These are phyloP conservation scores for Orbilia brochopaga DNA, from an alignment of 2,329 filamentous ascomycete genomes.

Conservation along the genomic window DNA sequence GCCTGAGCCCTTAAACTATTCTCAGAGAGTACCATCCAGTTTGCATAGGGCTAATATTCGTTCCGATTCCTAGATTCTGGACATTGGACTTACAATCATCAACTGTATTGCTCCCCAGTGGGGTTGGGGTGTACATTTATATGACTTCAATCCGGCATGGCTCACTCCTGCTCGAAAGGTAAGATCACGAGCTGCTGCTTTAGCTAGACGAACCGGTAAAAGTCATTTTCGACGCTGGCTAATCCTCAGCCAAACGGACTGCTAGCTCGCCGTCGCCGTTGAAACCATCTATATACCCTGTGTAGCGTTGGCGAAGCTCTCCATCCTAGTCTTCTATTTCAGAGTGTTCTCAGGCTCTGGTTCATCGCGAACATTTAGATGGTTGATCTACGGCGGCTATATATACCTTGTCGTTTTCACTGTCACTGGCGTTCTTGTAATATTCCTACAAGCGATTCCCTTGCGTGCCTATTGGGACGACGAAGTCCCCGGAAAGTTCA, in stretches of 20 bases:
- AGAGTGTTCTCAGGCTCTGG: neutral
- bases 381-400: neutral
- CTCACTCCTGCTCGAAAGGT: neutral
- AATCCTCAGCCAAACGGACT: too few relatives aligned
- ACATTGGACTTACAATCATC: neutral
- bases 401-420: neutral
- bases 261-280: neutral
- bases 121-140: neutral
- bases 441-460: neutral
- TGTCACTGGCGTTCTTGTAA: neutral
- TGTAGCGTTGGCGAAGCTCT: neutral
- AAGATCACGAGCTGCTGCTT: neutral
- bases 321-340: neutral
- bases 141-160: neutral
- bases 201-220: neutral
- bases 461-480: neutral
- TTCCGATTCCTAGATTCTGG: neutral
- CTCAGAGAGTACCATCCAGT: too few relatives aligned
- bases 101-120: neutral
- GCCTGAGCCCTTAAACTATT: too few relatives aligned
- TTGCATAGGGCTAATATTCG: neutral
- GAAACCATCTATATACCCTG: neutral
- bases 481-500: neutral
- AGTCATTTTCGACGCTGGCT: too few relatives aligned
- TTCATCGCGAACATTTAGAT: neutral